Evolutionary conservation across 164 flowering plant genomes (phyloP).

Genomic region (Litsea cubeba): DNA sequence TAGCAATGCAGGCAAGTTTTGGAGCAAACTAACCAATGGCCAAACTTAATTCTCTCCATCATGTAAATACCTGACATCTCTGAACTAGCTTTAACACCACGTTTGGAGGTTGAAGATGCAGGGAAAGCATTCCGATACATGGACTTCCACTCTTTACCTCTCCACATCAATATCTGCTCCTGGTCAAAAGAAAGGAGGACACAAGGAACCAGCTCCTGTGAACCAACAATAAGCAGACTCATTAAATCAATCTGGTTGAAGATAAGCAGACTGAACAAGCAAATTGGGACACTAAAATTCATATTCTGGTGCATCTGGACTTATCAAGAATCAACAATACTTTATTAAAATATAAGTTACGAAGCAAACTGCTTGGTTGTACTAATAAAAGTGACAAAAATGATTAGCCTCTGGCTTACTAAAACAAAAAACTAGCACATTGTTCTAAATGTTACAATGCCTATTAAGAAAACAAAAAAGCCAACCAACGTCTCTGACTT

Average conservation of each 20-base stretch:
- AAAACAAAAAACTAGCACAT: no score
- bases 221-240: not conserved
- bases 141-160: conserved; percentile 83
- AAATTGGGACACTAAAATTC: not conserved
- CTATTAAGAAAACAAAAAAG: not conserved
- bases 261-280: not conserved
- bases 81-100: conserved; percentile 9
- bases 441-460: not conserved
- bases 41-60: not conserved
- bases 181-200: conserved; percentile 84
- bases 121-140: conserved; percentile 36
- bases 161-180: conserved; percentile 90
- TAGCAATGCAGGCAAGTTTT: not conserved
- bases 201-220: conserved; percentile 96
- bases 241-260: not conserved
- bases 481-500: not conserved
- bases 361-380: not conserved
- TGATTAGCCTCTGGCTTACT: not conserved
- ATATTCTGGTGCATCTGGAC: not conserved
- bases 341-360: not conserved
- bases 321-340: not conserved
- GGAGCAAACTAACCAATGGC: not conserved
- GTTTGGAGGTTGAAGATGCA: conserved; percentile 7
- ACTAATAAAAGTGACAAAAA: not conserved
- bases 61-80: conserved; percentile 37